Percentiles rank a stretch among this genome's conserved stretches.
These are phyloP conservation scores for Colletotrichum sp. DNA, from an alignment of 2,329 filamentous ascomycete species.

Conservation along the genomic window DNA sequence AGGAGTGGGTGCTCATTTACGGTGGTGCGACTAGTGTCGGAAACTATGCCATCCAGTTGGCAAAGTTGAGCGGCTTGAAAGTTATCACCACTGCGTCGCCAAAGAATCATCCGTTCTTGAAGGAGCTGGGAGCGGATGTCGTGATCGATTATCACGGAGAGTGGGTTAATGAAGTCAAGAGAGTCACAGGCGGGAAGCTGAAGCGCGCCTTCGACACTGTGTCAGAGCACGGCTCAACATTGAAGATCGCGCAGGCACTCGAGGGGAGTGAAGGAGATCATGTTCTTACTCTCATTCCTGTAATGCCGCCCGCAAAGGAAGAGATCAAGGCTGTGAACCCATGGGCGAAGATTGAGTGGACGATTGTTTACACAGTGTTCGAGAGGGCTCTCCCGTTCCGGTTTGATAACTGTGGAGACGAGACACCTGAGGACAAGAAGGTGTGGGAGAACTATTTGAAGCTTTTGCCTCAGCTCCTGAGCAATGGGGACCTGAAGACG, in stretches of 20 bases:
- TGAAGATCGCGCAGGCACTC: slow-evolving; percentile 28
- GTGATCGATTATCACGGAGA: slow-evolving; percentile 49
- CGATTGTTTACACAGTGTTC: neutral
- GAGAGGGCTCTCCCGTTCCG: neutral
- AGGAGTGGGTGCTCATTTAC: slow-evolving; percentile 26
- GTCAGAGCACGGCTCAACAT: slow-evolving; percentile 30
- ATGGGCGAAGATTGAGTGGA: neutral
- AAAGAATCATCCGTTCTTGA: slow-evolving; percentile 41
- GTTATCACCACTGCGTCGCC: slow-evolving; percentile 3
- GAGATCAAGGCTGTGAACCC: neutral
- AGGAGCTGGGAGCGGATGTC: slow-evolving; percentile 46
- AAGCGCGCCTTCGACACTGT: slow-evolving; percentile 32
- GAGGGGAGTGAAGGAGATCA: slow-evolving; percentile 29
- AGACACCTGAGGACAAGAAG: neutral
- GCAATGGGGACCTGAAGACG: neutral
- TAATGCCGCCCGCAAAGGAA: neutral
- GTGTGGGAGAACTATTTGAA: neutral
- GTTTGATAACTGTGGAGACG: neutral
- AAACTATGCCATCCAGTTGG: slow-evolving; percentile 7
- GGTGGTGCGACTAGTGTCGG: slow-evolving; percentile 24
- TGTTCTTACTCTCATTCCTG: slow-evolving; percentile 27
- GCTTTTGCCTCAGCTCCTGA: neutral
- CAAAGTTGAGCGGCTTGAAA: neutral
- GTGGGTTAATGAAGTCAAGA: neutral
- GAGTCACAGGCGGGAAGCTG: slow-evolving; percentile 20